Conservation (phyloP, 495 filamentous ascomycete genomes). For the Entonaema liquescens region DNA sequence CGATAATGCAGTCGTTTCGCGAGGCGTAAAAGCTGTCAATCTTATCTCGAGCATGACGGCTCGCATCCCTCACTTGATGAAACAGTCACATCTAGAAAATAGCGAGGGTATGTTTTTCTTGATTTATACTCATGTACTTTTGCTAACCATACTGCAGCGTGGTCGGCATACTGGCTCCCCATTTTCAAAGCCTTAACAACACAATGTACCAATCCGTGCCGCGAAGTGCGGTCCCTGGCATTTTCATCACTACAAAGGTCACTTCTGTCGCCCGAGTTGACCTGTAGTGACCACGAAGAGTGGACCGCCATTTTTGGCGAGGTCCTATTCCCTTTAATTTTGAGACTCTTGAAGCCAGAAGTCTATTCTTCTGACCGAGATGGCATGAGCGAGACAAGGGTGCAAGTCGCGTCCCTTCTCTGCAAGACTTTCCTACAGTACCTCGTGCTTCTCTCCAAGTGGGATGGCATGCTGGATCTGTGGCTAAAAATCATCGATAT, state of each 20-base stretch:
- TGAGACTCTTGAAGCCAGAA: slow-evolving; percentile 90
- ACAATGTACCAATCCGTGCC: slow-evolving; percentile 94
- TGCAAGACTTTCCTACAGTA: slow-evolving; percentile 98
- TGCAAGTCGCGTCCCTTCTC: slow-evolving; percentile 88
- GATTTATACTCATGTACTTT: neutral
- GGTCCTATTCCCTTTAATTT: slow-evolving; percentile 93
- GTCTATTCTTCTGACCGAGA: slow-evolving; percentile 90
- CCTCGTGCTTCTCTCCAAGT: slow-evolving; percentile 81
- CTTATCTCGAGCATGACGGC: slow-evolving; percentile 81
- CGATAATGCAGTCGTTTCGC: slow-evolving; percentile 77
- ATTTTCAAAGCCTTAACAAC: slow-evolving; percentile 87
- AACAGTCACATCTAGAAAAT: slow-evolving; percentile 90
- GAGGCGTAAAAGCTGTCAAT: slow-evolving; percentile 81
- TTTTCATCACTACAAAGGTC: slow-evolving; percentile 87
- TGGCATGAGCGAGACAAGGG: slow-evolving; percentile 95
- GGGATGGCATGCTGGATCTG: slow-evolving; percentile 91
- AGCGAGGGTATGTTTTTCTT: slow-evolving; percentile 69
- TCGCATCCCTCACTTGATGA: slow-evolving; percentile 84
- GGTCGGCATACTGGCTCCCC: slow-evolving; percentile 97
- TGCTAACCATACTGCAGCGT: slow-evolving; percentile 66
- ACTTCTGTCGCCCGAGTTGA: slow-evolving; percentile 80
- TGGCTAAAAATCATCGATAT: slow-evolving; percentile 94
- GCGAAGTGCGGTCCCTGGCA: slow-evolving; percentile 88
- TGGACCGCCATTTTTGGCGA: slow-evolving; percentile 96
- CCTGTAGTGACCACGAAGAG: slow-evolving; percentile 79